These are phyloP conservation scores for Vitis hybrid DNA, from an alignment of 177 flowering plant genomes.

Conservation along the genomic window DNA sequence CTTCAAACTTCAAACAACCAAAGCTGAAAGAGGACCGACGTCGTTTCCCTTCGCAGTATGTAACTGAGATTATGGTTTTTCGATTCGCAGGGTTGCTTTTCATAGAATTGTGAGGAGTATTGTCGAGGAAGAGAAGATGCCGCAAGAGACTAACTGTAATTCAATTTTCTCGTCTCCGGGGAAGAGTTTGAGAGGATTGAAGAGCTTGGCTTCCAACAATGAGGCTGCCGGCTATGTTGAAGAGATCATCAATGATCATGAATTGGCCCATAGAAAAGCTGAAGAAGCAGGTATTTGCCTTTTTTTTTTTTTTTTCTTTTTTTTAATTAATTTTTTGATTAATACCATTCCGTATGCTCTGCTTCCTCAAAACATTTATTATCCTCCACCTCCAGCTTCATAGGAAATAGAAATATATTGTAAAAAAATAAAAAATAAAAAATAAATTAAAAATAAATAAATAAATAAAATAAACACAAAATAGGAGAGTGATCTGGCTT, in stretches of 20 bases:
- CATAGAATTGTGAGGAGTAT: background rate
- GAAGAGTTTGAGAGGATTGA: constrained; percentile 43
- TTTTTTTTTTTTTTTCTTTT: background rate
- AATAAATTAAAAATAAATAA: too few species aligned
- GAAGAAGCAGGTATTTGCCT: constrained; percentile 47
- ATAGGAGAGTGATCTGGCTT: too few species aligned
- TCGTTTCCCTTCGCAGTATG: too few species aligned
- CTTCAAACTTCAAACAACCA: too few species aligned
- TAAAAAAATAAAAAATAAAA: too few species aligned
- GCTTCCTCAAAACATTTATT: background rate
- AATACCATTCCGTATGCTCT: background rate
- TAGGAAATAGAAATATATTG: too few species aligned
- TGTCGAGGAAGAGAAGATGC: constrained; percentile 20
- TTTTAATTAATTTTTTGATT: background rate
- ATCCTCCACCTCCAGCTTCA: too few species aligned
- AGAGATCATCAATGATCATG: constrained; percentile 47
- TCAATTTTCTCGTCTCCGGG: constrained; percentile 32
- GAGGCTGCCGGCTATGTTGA: constrained; percentile 20
- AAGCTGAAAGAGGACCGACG: too few species aligned
- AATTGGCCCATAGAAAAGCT: constrained; percentile 63
- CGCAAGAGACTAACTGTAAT: constrained; percentile 22
- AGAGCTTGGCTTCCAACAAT: constrained; percentile 23
- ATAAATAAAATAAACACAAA: too few species aligned
- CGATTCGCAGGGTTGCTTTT: too few species aligned
- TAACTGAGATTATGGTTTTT: background rate